phyloP scores from a whole-genome alignment of 768 basidiomycete genomes.

The Auriscalpium orientale region DNA sequence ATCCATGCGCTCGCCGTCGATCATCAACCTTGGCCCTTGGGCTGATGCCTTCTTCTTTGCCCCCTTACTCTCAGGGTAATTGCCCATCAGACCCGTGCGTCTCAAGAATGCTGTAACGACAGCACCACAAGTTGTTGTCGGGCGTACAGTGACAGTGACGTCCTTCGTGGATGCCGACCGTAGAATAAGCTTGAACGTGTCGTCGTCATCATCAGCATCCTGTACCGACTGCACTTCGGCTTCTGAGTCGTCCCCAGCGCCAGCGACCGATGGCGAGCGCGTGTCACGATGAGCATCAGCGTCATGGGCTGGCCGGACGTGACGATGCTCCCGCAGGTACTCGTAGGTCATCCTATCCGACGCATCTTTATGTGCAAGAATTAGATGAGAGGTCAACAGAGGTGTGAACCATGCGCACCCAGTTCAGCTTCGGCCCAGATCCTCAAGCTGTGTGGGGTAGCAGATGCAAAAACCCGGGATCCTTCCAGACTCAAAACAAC shows the following conservation, averaged over 20 bases:
- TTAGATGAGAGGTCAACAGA: background rate
- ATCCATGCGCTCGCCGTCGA: conserved; percentile 71
- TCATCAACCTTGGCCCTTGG: conserved; percentile 38
- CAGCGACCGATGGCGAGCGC: conserved; percentile 12
- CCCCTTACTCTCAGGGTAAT: conserved; percentile 36
- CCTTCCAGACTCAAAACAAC: conserved; percentile 56
- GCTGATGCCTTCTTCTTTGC: conserved; percentile 23
- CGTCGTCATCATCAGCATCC: conserved; percentile 32
- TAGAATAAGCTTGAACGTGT: conserved; percentile 58
- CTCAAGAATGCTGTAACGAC: conserved; percentile 73
- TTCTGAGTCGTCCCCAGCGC: conserved; percentile 19
- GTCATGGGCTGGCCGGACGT: conserved; percentile 13
- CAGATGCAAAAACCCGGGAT: conserved; percentile 60
- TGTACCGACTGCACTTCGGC: conserved; percentile 15
- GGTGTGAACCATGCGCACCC: conserved; percentile 32
- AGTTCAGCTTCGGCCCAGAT: conserved; percentile 66
- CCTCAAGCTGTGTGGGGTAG: conserved; percentile 55
- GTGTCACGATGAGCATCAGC: conserved; percentile 7
- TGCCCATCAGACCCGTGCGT: conserved; percentile 50
- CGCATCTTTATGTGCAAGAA: conserved; percentile 40
- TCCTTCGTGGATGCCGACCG: conserved; percentile 51
- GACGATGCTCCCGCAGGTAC: conserved; percentile 43
- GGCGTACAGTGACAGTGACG: conserved; percentile 60
- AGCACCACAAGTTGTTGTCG: conserved; percentile 67
- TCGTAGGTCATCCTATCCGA: conserved; percentile 58